These are phyloP conservation scores for Diaporthe sp. DNA, from an alignment of 2,329 filamentous ascomycete genomes.

Conservation along the genomic window DNA sequence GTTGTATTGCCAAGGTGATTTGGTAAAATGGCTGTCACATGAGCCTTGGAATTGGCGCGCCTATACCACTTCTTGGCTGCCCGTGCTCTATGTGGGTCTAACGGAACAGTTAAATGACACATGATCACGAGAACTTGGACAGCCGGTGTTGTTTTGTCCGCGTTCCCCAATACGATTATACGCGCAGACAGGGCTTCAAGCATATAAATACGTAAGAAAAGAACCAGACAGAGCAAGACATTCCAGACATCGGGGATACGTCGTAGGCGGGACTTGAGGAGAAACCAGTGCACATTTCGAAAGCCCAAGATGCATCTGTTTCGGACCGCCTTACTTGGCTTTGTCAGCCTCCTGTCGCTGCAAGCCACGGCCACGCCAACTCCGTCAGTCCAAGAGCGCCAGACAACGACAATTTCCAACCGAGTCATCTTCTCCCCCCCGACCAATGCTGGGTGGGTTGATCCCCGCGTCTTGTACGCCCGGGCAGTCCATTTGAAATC, in stretches of 20 bases:
- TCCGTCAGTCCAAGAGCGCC: slow-evolving; percentile 8
- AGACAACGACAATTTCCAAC: slow-evolving; percentile 3
- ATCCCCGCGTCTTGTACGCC: slow-evolving; percentile 59
- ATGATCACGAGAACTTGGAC: slow-evolving; percentile 24
- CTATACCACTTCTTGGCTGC: slow-evolving; percentile 20
- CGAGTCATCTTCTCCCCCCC: slow-evolving; percentile 21
- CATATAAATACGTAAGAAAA: background rate
- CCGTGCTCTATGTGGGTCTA: slow-evolving; percentile 26
- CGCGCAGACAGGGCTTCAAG: fast-evolving
- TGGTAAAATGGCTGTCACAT: background rate
- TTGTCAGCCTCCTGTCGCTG: slow-evolving; percentile 6
- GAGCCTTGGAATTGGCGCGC: slow-evolving; percentile 22
- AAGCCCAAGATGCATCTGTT: slow-evolving; percentile 4
- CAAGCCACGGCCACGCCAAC: slow-evolving; percentile 22
- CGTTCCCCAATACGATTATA: background rate
- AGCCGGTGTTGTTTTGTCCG: slow-evolving; percentile 8
- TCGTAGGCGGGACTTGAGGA: background rate
- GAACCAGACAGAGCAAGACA: background rate
- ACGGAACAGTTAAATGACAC: background rate
- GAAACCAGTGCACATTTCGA: background rate
- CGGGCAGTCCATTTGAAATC: slow-evolving; percentile 59
- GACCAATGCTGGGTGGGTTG: slow-evolving; percentile 37
- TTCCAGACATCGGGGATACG: background rate
- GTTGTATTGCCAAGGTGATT: slow-evolving; percentile 22
- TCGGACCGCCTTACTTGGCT: background rate